Percentiles rank a stretch among this genome's conserved stretches.
Evolutionary conservation across 139 green algal genomes (phyloP).

Genomic region (Volvox africanus): DNA sequence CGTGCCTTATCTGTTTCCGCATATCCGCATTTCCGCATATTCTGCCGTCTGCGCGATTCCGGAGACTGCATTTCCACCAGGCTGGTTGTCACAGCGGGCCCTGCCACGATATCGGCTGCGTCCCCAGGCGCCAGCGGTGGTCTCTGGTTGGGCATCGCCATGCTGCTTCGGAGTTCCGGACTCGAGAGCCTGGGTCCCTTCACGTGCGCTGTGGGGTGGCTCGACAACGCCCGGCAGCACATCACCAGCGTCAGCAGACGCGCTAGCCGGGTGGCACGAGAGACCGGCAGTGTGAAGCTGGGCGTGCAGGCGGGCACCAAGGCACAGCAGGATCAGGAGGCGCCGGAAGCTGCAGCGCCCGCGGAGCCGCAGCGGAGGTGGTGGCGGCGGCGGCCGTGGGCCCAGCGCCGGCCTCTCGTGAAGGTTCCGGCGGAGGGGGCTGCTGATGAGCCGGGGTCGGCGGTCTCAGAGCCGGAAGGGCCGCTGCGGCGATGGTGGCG

Average conservation of each 20-base stretch:
- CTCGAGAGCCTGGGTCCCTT: background rate
- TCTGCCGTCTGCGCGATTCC: too few relatives aligned
- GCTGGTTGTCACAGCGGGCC: too few relatives aligned
- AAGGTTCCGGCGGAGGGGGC: background rate
- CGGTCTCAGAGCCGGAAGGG: background rate
- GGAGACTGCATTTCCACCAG: too few relatives aligned
- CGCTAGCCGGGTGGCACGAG: background rate
- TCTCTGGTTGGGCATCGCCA: slow-evolving; percentile 17
- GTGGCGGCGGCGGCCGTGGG: background rate
- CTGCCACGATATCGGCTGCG: too few relatives aligned
- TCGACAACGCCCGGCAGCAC: background rate
- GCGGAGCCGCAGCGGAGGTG: background rate
- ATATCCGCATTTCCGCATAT: too few relatives aligned
- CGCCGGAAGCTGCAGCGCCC: background rate
- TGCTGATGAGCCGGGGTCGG: background rate
- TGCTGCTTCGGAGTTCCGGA: background rate
- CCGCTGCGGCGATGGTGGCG: slow-evolving; percentile 29
- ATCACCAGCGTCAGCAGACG: background rate
- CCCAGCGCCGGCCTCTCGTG: too few relatives aligned
- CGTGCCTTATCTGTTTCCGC: too few relatives aligned
- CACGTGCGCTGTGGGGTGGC: background rate
- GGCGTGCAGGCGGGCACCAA: background rate
- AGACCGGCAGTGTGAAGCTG: slow-evolving; percentile 14
- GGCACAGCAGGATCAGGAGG: background rate
- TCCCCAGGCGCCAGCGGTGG: background rate